phyloP scores from a whole-genome alignment of 139 green algal species.

The Chlamydomonas schloesseri region DNA sequence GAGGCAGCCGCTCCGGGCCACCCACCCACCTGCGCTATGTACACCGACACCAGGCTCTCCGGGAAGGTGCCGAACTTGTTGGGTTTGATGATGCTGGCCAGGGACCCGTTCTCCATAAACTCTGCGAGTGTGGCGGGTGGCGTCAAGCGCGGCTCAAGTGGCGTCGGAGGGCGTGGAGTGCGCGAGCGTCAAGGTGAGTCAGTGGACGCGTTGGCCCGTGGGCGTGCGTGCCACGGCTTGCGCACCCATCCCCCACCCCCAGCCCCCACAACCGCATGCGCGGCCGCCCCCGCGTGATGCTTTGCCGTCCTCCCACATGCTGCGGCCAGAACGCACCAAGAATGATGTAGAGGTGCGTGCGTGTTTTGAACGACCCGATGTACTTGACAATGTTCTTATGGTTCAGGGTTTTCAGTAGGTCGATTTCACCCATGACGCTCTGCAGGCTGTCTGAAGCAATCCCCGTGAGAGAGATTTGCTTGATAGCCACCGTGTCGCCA shows the following conservation, averaged over 20 bases:
- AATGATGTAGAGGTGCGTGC: slow-evolving; percentile 96
- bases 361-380: slow-evolving; percentile 91
- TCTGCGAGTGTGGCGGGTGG: no score
- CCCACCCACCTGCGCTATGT: slow-evolving; percentile 89
- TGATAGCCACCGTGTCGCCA: slow-evolving; percentile 94
- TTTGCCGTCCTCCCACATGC: no score
- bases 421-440: slow-evolving; percentile 89
- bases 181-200: no score
- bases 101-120: slow-evolving; percentile 95
- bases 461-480: slow-evolving; percentile 86
- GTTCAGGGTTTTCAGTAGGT: slow-evolving; percentile 92
- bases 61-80: slow-evolving; percentile 92
- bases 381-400: slow-evolving; percentile 99
- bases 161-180: no score
- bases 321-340: slow-evolving; percentile 52
- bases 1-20: no score
- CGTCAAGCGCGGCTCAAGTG: no score
- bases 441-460: slow-evolving; percentile 33
- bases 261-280: no score
- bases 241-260: no score
- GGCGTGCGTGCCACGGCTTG: no score
- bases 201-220: no score
- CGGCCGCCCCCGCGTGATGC: no score
- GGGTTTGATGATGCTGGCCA: slow-evolving; percentile 90
- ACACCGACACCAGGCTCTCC: slow-evolving; percentile 91